Base-by-base conservation (phyloP, 108 stramenopile species). In the Cylindrotheca closterium region DNA sequence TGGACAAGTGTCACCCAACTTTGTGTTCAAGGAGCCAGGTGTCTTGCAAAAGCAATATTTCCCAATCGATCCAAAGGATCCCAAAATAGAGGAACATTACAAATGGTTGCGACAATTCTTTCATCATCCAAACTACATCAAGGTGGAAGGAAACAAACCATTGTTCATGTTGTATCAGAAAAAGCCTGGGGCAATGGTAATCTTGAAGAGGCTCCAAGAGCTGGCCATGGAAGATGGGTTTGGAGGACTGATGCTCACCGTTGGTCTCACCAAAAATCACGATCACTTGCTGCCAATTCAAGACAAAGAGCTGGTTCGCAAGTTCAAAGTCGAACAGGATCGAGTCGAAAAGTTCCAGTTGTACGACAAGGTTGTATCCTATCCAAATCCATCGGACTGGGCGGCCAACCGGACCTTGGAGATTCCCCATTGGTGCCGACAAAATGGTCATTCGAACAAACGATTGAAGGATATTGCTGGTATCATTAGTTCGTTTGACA, bases 401-500 rank as follows among this genome's bases (percentile, higher is more conserved):
- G 37, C 37, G 10, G 46, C 63, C 30, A 45, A 33, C 15, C 26
- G 30, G 26, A 27, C 69, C 45, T 68, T 76, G 21, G 7, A 62
- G 30, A 47, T 79, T 26, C 84, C 84, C 17, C 26, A 52, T 0
- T 85, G 86, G 86, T 87, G 86, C 55, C 18, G 18, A 30, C 42
- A 7, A 25, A 49, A 50, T 2, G 18, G 53, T 10, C 37, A 42
- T 15, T n/a, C n/a, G n/a, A 56, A 30, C 21, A 68, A 58, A 19
- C 49, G 66, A 50, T 19, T 24, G 24, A 46, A 60, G 17, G 86
- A 80, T 50, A 71, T 84, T 21, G 42, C 68, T 28, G 87, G 84
- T 22, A 56, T 88, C 24, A 50, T 83, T 2, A 77, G 67, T 24
- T 57, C 79, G 47, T 85, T 88, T 79, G 87, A 88, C 71, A 88